Evolutionary conservation across 116 monocot species (phyloP).

Genomic region (Iris pallida): DNA sequence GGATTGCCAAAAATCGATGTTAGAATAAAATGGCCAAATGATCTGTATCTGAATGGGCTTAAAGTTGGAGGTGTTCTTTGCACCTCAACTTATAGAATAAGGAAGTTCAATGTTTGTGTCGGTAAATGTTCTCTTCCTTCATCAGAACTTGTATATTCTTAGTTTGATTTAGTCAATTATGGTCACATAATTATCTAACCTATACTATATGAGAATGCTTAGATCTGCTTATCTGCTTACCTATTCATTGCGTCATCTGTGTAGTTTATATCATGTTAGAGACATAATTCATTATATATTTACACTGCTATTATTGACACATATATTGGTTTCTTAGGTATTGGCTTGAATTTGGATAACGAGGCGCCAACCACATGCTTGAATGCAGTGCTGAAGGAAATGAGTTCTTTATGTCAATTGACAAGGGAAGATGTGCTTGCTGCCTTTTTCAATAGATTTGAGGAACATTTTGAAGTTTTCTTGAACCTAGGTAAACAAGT

Average conservation of each 20-base stretch:
- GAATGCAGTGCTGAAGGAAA: conserved; percentile 49
- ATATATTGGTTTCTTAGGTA: conserved; percentile 35
- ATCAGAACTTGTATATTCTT: neutral
- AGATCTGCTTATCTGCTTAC: no score
- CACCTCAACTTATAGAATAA: conserved; percentile 75
- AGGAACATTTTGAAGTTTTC: conserved; percentile 61
- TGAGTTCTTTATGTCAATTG: conserved; percentile 26
- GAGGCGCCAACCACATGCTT: conserved; percentile 82
- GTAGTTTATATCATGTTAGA: no score
- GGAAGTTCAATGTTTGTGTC: conserved; percentile 77
- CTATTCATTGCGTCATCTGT: no score
- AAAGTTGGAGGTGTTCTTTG: conserved; percentile 96
- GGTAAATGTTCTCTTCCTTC: conserved; percentile 47
- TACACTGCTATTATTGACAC: no score
- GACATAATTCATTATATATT: no score
- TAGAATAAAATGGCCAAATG: conserved; percentile 97
- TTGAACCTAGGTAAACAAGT: conserved; percentile 47
- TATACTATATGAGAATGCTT: no score
- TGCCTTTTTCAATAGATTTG: conserved; percentile 86
- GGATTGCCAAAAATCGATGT: conserved; percentile 66
- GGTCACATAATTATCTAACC: no score
- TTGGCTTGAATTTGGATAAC: conserved; percentile 93
- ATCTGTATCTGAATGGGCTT: conserved; percentile 83
- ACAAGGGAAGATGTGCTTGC: conserved; percentile 76
- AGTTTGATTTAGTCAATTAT: neutral